Conservation (phyloP, 1,139 yeast genomes). For the Yamadazyma siamensis region DNA sequence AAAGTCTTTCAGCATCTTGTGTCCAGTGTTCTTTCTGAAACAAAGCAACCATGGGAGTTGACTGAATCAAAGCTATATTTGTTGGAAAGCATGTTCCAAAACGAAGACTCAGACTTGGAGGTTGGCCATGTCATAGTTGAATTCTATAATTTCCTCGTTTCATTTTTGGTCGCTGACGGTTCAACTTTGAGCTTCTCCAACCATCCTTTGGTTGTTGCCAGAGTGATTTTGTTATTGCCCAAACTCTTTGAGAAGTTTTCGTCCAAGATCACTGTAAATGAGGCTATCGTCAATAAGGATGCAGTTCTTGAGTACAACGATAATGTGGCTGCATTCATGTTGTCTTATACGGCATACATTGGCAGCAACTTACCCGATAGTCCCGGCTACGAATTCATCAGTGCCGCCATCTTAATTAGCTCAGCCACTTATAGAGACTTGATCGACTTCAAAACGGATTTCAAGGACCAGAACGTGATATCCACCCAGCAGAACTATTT, state of each 20-base stretch:
- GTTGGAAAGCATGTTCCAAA: conserved; percentile 40
- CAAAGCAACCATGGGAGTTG: conserved; percentile 18
- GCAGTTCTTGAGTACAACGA: conserved; percentile 21
- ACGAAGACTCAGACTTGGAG: conserved; percentile 35
- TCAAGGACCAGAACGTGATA: conserved; percentile 13
- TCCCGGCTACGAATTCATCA: conserved; percentile 16
- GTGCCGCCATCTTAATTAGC: conserved; percentile 50
- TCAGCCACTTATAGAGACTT: conserved; percentile 52
- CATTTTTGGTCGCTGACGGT: conserved; percentile 1
- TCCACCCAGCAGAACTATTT: conserved; percentile 28
- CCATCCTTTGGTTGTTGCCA: conserved; percentile 35
- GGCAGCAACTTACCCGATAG: conserved; percentile 12
- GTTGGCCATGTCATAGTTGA: conserved; percentile 11
- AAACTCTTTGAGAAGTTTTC: conserved; percentile 51
- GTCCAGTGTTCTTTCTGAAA: conserved; percentile 9
- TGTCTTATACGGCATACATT: conserved; percentile 6
- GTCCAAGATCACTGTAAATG: conserved; percentile 25
- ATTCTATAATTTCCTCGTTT: conserved; percentile 2
- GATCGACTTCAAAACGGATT: conserved; percentile 28
- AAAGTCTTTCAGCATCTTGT: conserved; percentile 21
- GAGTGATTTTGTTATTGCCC: conserved; percentile 52
- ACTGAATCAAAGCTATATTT: conserved; percentile 41
- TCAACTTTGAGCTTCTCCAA: conserved; percentile 7
- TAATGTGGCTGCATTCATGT: conserved; percentile 7
- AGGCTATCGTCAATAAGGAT: conserved; percentile 38